Evolutionary conservation across 768 basidiomycete species (phyloP), one percentile per base, ranked within the genome.

Genomic region (Lactarius sanguifluus): DNA sequence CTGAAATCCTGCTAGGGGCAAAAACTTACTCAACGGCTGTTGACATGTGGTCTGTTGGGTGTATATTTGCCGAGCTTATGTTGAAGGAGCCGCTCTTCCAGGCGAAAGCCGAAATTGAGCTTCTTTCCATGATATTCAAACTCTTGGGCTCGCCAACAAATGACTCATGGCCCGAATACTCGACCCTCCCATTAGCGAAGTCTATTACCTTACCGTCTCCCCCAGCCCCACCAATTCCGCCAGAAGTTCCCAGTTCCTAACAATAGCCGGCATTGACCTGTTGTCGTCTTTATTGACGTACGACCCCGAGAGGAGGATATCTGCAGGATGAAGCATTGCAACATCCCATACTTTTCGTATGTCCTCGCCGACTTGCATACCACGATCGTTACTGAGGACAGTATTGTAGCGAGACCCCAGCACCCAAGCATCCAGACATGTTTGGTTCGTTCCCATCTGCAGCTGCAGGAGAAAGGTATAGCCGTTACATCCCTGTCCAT

Each of bases 31-130:
- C 94, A 16, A 99, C 96, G 23, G 90, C 96, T 0, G 86, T 99
- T 64, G 97, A 99, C 76, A 87, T 98, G 85, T 99, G 97, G 97
- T 96, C 94, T 58, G 94, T 97, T 12, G 97, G 97, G 9, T 99
- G 97, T 80, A 98, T 99, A 71, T 98, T 98, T 73, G 96, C 92
- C 16, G 97, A 99, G 76, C 81, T 99, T 57, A 86, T 99, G 72
- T 81, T 96, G 71, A 95, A 95, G 70, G 94, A 97, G 76, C 94
- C 97, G 3, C 81, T 98, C n/a, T 94, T 98, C 75, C 96, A 96
- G 78, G 95, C 96, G n/a, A 90, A 96, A 73, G 88, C 88, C 45
- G 97, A 99, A 75, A 80, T 96, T 16, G 96, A 99, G 73, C 87
- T 98, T 68, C 81, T 98, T 57, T 85, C 86, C 59, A 91, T 93